phyloP scores from a whole-genome alignment of 345 rosid species.

The Melastoma malabathricum region DNA sequence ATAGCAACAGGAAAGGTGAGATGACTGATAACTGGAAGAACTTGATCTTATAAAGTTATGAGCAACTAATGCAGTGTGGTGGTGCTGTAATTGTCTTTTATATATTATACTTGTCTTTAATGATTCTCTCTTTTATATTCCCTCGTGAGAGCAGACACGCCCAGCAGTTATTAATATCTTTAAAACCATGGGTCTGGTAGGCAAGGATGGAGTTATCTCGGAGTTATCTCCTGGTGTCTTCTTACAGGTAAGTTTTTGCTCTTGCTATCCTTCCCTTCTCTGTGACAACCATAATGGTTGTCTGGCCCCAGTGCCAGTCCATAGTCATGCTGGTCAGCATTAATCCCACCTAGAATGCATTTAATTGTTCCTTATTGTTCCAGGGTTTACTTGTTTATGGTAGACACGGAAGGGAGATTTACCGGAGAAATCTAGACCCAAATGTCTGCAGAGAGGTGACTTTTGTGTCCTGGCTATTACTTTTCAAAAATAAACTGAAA shows the following conservation, averaged over 20 bases:
- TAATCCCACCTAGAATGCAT: too few relatives aligned
- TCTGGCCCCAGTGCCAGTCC: too few relatives aligned
- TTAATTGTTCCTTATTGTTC: neutral
- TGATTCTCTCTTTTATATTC: neutral
- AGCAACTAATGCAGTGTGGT: too few relatives aligned
- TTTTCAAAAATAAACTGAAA: too few relatives aligned
- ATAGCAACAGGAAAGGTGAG: slow-evolving; percentile 91
- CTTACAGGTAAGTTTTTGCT: slow-evolving; percentile 50
- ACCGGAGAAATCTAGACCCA: slow-evolving; percentile 61
- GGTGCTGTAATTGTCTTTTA: too few relatives aligned
- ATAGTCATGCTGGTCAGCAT: too few relatives aligned
- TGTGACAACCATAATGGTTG: too few relatives aligned
- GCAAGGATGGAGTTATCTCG: slow-evolving; percentile 61
- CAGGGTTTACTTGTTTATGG: slow-evolving; percentile 98
- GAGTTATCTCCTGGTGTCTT: slow-evolving; percentile 81
- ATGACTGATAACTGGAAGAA: neutral
- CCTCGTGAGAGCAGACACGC: slow-evolving; percentile 45
- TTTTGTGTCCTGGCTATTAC: neutral
- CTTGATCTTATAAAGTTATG: too few relatives aligned
- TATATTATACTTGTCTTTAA: neutral
- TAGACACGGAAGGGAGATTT: slow-evolving; percentile 73
- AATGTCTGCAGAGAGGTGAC: slow-evolving; percentile 80
- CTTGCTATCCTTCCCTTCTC: neutral
- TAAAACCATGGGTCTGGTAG: slow-evolving; percentile 60
- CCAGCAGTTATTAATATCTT: slow-evolving; percentile 49